Conservation (phyloP, 2,329 filamentous ascomycete genomes). For the Sphaerulina vaccinii region DNA sequence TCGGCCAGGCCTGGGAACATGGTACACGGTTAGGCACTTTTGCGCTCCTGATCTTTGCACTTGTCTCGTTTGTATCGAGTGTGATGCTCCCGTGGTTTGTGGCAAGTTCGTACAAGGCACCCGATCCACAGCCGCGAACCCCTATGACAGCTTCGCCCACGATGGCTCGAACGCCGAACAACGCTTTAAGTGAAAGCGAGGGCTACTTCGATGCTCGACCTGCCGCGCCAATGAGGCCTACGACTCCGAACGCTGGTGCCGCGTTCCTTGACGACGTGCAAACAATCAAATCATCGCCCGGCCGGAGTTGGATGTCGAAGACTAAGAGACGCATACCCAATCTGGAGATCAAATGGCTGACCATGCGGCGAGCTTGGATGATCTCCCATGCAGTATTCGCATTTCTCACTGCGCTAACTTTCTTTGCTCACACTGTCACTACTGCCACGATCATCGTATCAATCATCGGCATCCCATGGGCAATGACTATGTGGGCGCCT, state of each 20-base stretch:
- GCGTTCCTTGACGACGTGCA: constrained; percentile 5
- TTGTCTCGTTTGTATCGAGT: constrained; percentile 79
- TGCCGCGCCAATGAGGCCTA: not conserved
- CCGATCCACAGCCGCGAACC: constrained; percentile 38
- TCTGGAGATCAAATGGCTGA: constrained; percentile 78
- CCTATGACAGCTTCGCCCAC: constrained; percentile 40
- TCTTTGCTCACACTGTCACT: constrained; percentile 70
- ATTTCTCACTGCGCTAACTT: constrained; percentile 75
- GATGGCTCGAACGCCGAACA: constrained; percentile 28
- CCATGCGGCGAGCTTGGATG: constrained; percentile 85
- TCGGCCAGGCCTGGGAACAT: constrained; percentile 77
- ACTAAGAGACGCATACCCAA: constrained; percentile 4
- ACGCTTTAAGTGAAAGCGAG: constrained; percentile 1
- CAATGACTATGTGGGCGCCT: constrained; percentile 82
- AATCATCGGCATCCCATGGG: constrained; percentile 86
- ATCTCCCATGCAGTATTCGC: constrained; percentile 81
- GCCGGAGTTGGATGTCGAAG: constrained; percentile 1
- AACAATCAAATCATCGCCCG: not conserved
- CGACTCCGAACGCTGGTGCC: constrained; percentile 10
- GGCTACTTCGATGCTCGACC: constrained; percentile 13
- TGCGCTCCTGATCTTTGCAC: constrained; percentile 82
- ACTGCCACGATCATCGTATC: constrained; percentile 76
- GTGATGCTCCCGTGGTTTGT: constrained; percentile 83
- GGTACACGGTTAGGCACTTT: constrained; percentile 86
- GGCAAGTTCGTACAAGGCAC: constrained; percentile 68